A percentile compares a stretch with the other conserved stretches of the same genome.
These are phyloP conservation scores for Sporothrix mexicana DNA, from an alignment of 2,329 filamentous ascomycete species.

Conservation along the genomic window DNA sequence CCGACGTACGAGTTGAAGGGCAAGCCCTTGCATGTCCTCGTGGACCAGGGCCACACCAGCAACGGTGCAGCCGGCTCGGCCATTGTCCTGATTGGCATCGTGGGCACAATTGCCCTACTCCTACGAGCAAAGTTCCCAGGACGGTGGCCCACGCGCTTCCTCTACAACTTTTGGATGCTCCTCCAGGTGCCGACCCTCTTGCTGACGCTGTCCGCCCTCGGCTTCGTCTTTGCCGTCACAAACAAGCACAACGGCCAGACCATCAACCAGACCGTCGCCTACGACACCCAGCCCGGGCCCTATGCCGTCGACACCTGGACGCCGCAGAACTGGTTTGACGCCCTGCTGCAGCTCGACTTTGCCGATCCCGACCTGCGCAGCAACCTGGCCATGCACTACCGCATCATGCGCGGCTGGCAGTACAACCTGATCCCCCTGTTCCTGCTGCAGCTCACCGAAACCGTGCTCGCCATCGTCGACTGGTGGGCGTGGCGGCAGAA, in stretches of 20 bases:
- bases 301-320: constrained; percentile 48
- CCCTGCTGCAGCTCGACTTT: constrained; percentile 45
- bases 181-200: constrained; percentile 46
- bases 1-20: constrained; percentile 42
- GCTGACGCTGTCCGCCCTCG: constrained; percentile 47
- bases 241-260: constrained; percentile 42
- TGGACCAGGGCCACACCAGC: constrained; percentile 51
- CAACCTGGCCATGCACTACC: constrained; percentile 42
- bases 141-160: neutral
- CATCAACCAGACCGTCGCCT: constrained; percentile 43
- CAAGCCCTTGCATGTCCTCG: constrained; percentile 44
- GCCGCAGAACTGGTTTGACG: constrained; percentile 49
- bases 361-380: constrained; percentile 37
- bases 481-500: constrained; percentile 21
- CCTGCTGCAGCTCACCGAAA: constrained; percentile 38
- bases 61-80: constrained; percentile 50
- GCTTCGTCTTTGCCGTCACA: constrained; percentile 47
- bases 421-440: constrained; percentile 47
- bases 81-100: constrained; percentile 46
- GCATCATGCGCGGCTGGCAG: constrained; percentile 46
- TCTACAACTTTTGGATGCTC: constrained; percentile 47
- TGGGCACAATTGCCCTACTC: constrained; percentile 44
- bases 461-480: constrained; percentile 29
- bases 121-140: constrained; percentile 23
- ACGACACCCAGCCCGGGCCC: constrained; percentile 36